Percentiles rank a stretch among this genome's conserved stretches.
Conservation (phyloP, 306 rosid species). For the Dryas drummondii region DNA sequence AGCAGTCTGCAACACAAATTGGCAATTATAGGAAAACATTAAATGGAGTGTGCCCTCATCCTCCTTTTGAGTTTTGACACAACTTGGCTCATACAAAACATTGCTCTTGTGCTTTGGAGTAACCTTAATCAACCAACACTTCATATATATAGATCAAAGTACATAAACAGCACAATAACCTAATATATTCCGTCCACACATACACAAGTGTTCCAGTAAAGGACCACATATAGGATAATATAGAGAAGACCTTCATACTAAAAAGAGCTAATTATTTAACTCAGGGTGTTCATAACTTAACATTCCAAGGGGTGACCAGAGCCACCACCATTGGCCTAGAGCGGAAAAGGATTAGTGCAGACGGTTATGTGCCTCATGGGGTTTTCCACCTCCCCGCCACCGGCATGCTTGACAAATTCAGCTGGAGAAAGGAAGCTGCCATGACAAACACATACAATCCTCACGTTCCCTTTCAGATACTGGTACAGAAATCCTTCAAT, state of each 20-base stretch:
- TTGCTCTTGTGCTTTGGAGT: too few relatives aligned
- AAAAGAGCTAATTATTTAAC: not conserved
- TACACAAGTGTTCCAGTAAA: not conserved
- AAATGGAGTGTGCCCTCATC: too few relatives aligned
- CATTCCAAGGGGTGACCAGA: slow-evolving; percentile 12
- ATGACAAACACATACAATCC: slow-evolving; percentile 70
- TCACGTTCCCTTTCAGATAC: slow-evolving; percentile 42
- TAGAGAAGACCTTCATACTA: too few relatives aligned
- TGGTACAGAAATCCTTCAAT: slow-evolving; percentile 57
- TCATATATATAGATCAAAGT: not conserved
- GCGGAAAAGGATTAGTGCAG: slow-evolving; percentile 22
- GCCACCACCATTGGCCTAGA: slow-evolving; percentile 8
- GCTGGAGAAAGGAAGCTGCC: slow-evolving; percentile 59
- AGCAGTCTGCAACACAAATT: too few relatives aligned
- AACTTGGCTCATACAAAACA: too few relatives aligned
- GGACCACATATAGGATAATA: not conserved
- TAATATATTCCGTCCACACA: not conserved
- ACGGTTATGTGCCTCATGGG: slow-evolving; percentile 66
- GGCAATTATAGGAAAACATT: too few relatives aligned
- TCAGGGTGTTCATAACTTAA: slow-evolving; percentile 2
- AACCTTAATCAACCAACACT: too few relatives aligned
- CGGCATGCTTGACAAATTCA: slow-evolving; percentile 68
- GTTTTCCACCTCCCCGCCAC: slow-evolving; percentile 48
- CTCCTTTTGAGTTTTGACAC: too few relatives aligned
- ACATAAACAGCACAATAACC: not conserved